Base-by-base conservation (phyloP, 164 flowering plant species). In the Dillenia suffruticosa region DNA sequence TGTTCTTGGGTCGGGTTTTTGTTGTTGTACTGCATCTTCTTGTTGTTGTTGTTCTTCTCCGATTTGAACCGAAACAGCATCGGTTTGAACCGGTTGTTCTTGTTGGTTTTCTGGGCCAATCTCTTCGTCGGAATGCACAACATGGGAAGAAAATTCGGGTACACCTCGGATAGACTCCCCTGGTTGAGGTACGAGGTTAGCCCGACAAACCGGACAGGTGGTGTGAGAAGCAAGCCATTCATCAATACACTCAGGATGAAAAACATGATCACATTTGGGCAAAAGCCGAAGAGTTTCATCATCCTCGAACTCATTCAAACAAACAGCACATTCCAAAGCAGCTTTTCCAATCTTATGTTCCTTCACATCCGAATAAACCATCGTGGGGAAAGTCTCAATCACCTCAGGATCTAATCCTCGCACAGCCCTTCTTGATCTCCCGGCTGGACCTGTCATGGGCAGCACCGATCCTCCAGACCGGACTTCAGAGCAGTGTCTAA, bases 191-290 rank as follows among this genome's bases (percentile, higher is more conserved):
- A 10, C 62, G 49, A 76, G 62, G 46, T 68, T 49, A 1, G 79
- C 71, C 1, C 82, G 60, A 54, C 82, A 78, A 46, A 78, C 77
- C 10, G 82, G 82, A 55, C 82, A 78, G 13, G 79, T 78, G 11
- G 61, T 58, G 69, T 78, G 82, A 3, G 71, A 70, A 46, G 62
- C 47, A 12, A 78, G 67, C 82, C 82, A 75, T 6, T 70, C 73
- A 59, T 78, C 82, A 49, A 78, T 73, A 32, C 82, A 78, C 15
- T 76, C 75, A 4, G 77, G 65, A 17, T 78, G 82, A 26, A 78
- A 78, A 14, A 76, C 79, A 64, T 78, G 82, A 45, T 73, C 75
- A 56, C 82, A 78, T 15, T 68, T 73, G 52, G 82, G 82, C 2
- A 78, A 44, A 49, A 78, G 63, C 12, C 77, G 65, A 43, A 78